Evolutionary conservation across 2,329 filamentous ascomycete genomes (phyloP), one percentile per base, ranked within the genome.

Genomic region (Sporothrix protearum): DNA sequence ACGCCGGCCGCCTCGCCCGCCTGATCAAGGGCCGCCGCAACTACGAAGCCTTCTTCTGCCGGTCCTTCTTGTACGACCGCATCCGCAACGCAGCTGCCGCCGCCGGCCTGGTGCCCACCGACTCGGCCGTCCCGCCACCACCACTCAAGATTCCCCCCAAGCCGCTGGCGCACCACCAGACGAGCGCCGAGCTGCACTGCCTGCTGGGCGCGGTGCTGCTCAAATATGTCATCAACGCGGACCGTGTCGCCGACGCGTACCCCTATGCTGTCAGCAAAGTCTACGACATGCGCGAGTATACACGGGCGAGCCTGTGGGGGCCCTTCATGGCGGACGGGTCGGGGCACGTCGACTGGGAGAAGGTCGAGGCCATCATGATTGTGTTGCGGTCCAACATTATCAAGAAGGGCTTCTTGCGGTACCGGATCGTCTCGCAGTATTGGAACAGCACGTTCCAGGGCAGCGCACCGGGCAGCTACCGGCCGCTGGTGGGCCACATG

Each of bases 271-370:
- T 88, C 70, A 87, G 88, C 61, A 87, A 87, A 73, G 90, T 94
- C 2, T 95, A 94, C 75, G 91, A 94, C 77, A 80, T 94, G 64
- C 84, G 92, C 0, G 85, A 90, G 74, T 92, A 93, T 78, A 91
- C 86, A 0, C 78, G 81, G 1, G 78, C 80, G 33, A 90, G 86
- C 0, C 78, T 83, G 47, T 94, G 92, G 91, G 92, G 92, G 0
- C 92, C 92, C 0, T 94, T 92, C 76, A 81, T 85, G 76, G 82
- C 86, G 67, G 91, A 94, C 76, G 87, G 85, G 1, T 85, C 83
- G 2, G 84, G 84, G 69, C 79, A 80, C 5, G 89, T 92, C 0
- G 91, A 95, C 79, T 95, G 92, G 92, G 91, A 94, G 79, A 92
- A 92, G 81, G 81, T 94, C 12, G 92, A 94, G 79, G 89, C 90